Evolutionary conservation across 1,284 basidiomycete genomes (phyloP), one percentile per base, ranked within the genome.

Genomic region (Trichosporon asahii): DNA sequence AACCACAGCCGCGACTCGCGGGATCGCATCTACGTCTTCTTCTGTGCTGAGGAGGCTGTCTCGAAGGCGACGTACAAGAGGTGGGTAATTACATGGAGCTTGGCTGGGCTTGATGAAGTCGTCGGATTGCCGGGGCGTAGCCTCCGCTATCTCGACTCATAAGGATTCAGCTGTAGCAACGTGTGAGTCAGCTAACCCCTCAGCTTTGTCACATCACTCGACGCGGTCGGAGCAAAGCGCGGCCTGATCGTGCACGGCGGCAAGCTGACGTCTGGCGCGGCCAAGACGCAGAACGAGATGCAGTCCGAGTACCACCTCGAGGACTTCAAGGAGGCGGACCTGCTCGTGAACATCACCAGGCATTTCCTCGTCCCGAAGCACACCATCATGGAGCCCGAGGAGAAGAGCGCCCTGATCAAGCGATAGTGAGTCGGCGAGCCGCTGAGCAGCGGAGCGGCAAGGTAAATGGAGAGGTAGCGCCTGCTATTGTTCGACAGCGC

Each of bases 231-330:
- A 68, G 98, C 98, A 64, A 88, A 90, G 76, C 88, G 91, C 73
- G 97, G 96, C 7, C 91, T 99, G 82, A 93, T 99, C 73, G 93
- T 99, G 75, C 98, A 95, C 85, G 90, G 93, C 27, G 93, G 93
- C 65, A 95, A 91, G 79, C 97, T 99, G 92, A 98, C 96, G 7
- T 91, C 94, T 12, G 93, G 95, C 2, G 97, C 97, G 6, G 89
- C 93, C 77, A 99, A 98, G 94, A 93, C 96, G 73, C 93, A 97
- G 72, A 88, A 89, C 64, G 92, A 91, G 23, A 93, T 97, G 91
- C 88, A 91, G 67, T 83, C 88, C 49, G 89, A 92, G 77, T 98
- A 93, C 85, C 88, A 89, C 71, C 87, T 99, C 44, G 97, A 99
- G 82, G 96, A 98, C 78, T 99, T 99, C 82, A 92, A 95, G 33